Evolutionary conservation across 106 monocot species (phyloP).

Genomic region (Dendrobium chrysotoxum): DNA sequence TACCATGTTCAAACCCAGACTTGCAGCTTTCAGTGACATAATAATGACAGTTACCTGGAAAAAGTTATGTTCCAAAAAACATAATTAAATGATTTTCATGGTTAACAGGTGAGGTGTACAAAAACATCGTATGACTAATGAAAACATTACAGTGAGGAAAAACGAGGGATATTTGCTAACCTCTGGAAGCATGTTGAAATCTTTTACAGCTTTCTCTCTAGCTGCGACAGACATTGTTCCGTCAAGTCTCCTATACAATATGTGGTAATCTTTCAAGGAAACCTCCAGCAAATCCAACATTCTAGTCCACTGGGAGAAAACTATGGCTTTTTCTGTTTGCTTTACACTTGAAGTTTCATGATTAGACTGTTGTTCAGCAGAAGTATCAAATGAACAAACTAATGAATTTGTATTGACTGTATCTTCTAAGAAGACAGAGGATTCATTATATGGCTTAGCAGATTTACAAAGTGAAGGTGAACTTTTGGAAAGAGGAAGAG

Average conservation of each 20-base stretch:
- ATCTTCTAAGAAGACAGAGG: slow-evolving; percentile 14
- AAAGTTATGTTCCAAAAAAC: background rate
- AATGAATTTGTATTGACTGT: background rate
- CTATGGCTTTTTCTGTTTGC: slow-evolving; percentile 73
- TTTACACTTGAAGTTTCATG: slow-evolving; percentile 8
- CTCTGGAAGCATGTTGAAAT: slow-evolving; percentile 88
- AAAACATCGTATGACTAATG: background rate
- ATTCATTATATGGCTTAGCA: slow-evolving; percentile 8
- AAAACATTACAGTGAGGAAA: background rate
- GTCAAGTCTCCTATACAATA: slow-evolving; percentile 82
- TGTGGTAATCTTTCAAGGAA: slow-evolving; percentile 43
- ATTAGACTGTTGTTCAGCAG: slow-evolving; percentile 9
- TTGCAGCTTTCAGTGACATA: slow-evolving; percentile 97
- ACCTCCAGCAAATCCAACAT: slow-evolving; percentile 91
- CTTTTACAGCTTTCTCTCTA: slow-evolving; percentile 85
- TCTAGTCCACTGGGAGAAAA: slow-evolving; percentile 96
- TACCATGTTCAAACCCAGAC: slow-evolving; percentile 91
- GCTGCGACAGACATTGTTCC: slow-evolving; percentile 86
- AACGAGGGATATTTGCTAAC: slow-evolving; percentile 18
- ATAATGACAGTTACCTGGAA: slow-evolving; percentile 85
- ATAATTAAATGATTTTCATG: background rate
- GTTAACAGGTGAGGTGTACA: background rate
- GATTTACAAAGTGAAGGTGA: background rate
- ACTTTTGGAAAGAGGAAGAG: slow-evolving; percentile 39
- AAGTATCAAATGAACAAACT: background rate